A percentile compares a stretch with the other conserved stretches of the same genome.
Evolutionary conservation across 2,329 filamentous ascomycete genomes (phyloP).

Genomic region (Cladosporium colombiae): DNA sequence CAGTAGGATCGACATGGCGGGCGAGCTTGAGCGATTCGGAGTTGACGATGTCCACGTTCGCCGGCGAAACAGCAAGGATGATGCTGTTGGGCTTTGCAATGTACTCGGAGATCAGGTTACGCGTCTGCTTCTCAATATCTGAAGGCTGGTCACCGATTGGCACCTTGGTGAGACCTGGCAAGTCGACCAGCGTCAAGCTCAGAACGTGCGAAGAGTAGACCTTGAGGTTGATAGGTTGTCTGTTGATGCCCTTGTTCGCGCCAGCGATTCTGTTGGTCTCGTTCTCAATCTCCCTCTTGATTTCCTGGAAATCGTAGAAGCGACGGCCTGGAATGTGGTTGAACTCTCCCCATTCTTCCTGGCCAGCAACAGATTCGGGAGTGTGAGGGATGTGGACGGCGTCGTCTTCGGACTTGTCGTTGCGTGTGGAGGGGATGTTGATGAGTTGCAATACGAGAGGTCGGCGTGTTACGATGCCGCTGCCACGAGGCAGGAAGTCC

Average conservation of each 20-base stretch:
- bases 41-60: conserved; percentile 97
- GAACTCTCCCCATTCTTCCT: conserved; percentile 88
- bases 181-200: conserved; percentile 91
- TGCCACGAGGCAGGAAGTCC: conserved; percentile 94
- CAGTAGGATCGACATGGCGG: conserved; percentile 92
- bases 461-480: conserved; percentile 91
- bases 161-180: conserved; percentile 94
- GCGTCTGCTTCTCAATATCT: conserved; percentile 98
- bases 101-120: conserved; percentile 94
- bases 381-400: conserved; percentile 71
- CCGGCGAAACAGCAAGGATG: conserved; percentile 91
- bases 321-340: conserved; percentile 87
- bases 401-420: conserved; percentile 68
- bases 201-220: conserved; percentile 97
- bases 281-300: conserved; percentile 95
- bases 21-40: conserved; percentile 96
- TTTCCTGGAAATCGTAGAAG: conserved; percentile 88
- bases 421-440: conserved; percentile 77
- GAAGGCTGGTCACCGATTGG: conserved; percentile 96
- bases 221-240: conserved; percentile 96
- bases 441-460: conserved; percentile 97
- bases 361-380: conserved; percentile 68
- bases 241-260: conserved; percentile 97
- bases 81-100: conserved; percentile 99
- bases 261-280: conserved; percentile 94